Percentiles rank a stretch among this genome's conserved stretches.
These are phyloP conservation scores for Lolium multiflorum DNA, from an alignment of 176 grass and related monocot genomes.

Conservation along the genomic window DNA sequence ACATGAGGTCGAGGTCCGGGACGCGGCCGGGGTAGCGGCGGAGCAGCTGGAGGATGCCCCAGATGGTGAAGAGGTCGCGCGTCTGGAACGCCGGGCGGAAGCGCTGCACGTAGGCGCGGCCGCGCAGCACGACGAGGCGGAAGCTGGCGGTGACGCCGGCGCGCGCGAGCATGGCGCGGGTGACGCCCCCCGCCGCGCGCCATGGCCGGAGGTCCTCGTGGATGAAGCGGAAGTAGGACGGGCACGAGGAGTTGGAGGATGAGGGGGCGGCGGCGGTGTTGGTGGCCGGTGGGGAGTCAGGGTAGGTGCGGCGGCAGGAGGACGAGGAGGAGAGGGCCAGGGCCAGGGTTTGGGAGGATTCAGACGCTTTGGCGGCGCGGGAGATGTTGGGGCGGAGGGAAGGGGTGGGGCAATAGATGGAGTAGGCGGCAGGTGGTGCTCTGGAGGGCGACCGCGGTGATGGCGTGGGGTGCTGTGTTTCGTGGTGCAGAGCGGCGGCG, in stretches of 20 bases:
- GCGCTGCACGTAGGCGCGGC: conserved; percentile 60
- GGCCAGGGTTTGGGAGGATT: conserved; percentile 44
- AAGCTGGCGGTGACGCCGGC: conserved; percentile 70
- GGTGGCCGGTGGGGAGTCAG: neutral
- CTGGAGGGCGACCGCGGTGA: neutral
- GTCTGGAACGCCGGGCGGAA: conserved; percentile 68
- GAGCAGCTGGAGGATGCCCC: conserved; percentile 91
- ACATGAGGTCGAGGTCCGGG: conserved; percentile 97
- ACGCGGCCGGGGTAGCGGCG: conserved; percentile 74
- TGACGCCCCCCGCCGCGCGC: conserved; percentile 67
- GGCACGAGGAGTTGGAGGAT: conserved; percentile 56
- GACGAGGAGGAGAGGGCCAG: conserved; percentile 38
- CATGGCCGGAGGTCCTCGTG: conserved; percentile 93
- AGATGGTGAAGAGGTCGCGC: conserved; percentile 79
- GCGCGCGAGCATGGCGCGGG: conserved; percentile 57
- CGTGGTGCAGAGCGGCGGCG: conserved; percentile 20
- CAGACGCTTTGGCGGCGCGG: neutral
- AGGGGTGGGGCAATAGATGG: conserved; percentile 41
- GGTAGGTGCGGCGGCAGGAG: conserved; percentile 1
- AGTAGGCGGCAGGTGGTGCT: conserved; percentile 8
- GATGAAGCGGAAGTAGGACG: conserved; percentile 90
- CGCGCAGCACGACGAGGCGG: conserved; percentile 64
- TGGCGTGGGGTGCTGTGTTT: neutral
- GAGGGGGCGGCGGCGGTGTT: neutral
- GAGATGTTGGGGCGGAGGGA: conserved; percentile 26